Evolutionary conservation across 305 asterid species (phyloP).

Genomic region (Fraxinus latifolia): DNA sequence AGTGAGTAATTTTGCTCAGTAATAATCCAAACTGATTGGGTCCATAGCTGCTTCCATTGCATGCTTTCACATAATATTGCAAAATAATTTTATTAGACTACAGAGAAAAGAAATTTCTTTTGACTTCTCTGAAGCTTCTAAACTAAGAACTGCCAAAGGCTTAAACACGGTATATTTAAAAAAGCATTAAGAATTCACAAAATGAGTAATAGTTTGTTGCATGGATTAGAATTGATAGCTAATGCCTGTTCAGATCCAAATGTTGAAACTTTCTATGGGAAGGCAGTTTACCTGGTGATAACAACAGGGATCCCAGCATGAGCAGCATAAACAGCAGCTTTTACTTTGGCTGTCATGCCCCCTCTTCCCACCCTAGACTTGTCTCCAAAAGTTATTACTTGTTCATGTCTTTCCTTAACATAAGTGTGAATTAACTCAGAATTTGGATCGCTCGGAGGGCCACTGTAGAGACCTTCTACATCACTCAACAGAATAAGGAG

Average conservation of each 20-base stretch:
- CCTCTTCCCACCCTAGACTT: constrained; percentile 98
- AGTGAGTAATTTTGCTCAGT: neutral
- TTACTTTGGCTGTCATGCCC: constrained; percentile 98
- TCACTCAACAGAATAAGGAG: constrained; percentile 93
- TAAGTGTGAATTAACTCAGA: constrained; percentile 84
- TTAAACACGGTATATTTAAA: constrained; percentile 1
- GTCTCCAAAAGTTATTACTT: constrained; percentile 81
- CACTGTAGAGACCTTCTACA: constrained; percentile 94
- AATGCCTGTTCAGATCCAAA: neutral
- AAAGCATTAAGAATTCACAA: neutral
- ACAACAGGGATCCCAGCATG: constrained; percentile 89
- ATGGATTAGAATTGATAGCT: neutral
- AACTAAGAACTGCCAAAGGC: neutral
- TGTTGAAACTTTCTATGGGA: constrained; percentile 2
- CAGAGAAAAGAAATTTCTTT: neutral
- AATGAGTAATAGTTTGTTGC: constrained; percentile 1
- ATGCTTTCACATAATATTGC: neutral
- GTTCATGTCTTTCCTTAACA: constrained; percentile 73
- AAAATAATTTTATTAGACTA: neutral
- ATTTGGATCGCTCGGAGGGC: constrained; percentile 88
- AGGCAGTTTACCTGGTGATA: constrained; percentile 65
- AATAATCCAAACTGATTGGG: neutral
- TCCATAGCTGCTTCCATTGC: neutral
- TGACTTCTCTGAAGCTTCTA: neutral
- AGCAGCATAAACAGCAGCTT: constrained; percentile 94